Evolutionary conservation across 495 filamentous ascomycete genomes (phyloP).

Genomic region (Trichoderma virens): DNA sequence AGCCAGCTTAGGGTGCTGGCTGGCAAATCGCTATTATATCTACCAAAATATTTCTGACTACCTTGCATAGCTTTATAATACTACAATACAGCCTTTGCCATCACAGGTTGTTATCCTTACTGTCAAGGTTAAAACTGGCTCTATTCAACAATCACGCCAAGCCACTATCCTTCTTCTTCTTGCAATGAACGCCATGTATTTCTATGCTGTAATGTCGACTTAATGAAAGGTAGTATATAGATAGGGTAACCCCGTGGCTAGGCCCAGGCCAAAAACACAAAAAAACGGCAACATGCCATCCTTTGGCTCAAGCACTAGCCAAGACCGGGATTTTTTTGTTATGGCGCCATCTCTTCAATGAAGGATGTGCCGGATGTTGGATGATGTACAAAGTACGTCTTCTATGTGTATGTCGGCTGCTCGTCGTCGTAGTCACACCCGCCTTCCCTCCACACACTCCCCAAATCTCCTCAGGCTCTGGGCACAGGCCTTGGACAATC

Average conservation of each 20-base stretch:
- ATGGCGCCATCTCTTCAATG: background rate
- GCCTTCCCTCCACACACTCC: background rate
- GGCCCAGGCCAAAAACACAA: background rate
- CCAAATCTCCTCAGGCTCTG: background rate
- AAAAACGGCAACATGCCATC: background rate
- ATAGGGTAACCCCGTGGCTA: background rate
- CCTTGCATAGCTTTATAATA: too few species aligned
- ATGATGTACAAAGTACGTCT: background rate
- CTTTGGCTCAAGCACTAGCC: background rate
- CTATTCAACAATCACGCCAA: too few species aligned
- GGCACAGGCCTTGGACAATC: too few species aligned
- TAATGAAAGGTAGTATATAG: conserved; percentile 9
- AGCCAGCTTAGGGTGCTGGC: too few species aligned
- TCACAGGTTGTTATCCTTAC: too few species aligned
- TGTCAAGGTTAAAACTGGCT: too few species aligned
- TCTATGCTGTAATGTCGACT: conserved; percentile 4
- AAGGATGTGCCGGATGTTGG: background rate
- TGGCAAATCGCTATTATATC: too few species aligned
- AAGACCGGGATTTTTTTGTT: background rate
- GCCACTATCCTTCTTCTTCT: too few species aligned
- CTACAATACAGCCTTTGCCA: too few species aligned
- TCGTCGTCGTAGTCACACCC: background rate
- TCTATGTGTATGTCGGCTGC: background rate
- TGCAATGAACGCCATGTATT: background rate
- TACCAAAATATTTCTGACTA: too few species aligned